phyloP scores from a whole-genome alignment of 495 filamentous ascomycete species.

The Penicillium ucsense region DNA sequence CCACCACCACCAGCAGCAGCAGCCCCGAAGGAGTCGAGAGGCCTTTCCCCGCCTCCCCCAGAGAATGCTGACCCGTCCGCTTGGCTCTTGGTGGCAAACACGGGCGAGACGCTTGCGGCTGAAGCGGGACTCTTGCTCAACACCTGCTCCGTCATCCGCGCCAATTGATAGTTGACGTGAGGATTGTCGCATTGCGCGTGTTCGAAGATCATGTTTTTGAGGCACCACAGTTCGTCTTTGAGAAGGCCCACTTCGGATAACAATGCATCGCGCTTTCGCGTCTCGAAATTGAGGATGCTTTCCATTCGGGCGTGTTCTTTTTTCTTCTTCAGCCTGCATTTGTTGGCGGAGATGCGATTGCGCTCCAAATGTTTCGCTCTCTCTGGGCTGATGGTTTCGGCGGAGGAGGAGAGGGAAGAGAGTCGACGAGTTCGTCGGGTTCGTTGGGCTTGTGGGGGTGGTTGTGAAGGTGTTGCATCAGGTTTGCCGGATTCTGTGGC shows the following conservation, averaged over 20 bases:
- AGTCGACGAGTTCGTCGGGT: background rate
- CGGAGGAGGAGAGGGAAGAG: background rate
- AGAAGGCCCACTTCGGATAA: constrained; percentile 8
- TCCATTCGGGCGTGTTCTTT: constrained; percentile 13
- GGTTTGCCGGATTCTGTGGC: too few relatives aligned
- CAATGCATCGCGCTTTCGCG: constrained; percentile 11
- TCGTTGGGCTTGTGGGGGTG: background rate
- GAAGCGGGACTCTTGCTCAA: background rate
- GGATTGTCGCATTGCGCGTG: constrained; percentile 14
- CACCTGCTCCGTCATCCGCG: constrained; percentile 7
- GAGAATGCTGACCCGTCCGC: too few relatives aligned
- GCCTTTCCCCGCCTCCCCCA: too few relatives aligned
- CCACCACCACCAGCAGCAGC: too few relatives aligned
- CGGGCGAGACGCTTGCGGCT: too few relatives aligned
- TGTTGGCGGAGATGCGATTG: constrained; percentile 20
- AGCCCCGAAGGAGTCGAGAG: too few relatives aligned
- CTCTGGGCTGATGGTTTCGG: constrained; percentile 6
- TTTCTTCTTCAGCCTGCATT: constrained; percentile 17
- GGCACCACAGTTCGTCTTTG: constrained; percentile 13
- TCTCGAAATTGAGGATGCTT: constrained; percentile 6
- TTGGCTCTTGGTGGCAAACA: too few relatives aligned
- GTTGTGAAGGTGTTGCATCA: too few relatives aligned
- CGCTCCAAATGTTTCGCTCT: constrained; percentile 16
- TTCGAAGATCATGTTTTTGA: constrained; percentile 18
- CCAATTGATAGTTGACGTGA: constrained; percentile 13